These are phyloP conservation scores for Pseudogymnoascus sp. DNA, from an alignment of 2,329 filamentous ascomycete species.

Conservation along the genomic window DNA sequence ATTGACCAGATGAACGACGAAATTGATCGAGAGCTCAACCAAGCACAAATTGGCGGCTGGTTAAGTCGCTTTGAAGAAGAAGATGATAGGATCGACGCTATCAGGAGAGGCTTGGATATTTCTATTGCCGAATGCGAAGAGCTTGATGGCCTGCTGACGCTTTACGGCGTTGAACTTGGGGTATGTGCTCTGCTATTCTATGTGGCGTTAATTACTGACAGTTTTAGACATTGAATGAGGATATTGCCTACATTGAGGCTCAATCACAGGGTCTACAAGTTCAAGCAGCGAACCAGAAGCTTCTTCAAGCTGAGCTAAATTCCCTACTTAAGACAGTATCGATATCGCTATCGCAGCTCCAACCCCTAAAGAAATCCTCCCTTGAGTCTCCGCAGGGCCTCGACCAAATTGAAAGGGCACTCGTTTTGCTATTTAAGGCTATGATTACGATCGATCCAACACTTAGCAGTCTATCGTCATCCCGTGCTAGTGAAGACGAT, in stretches of 20 bases:
- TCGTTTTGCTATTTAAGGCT: conserved; percentile 80
- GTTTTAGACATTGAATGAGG: conserved; percentile 75
- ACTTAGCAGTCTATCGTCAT: conserved; percentile 40
- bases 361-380: conserved; percentile 62
- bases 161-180: conserved; percentile 90
- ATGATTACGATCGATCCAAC: conserved; percentile 89
- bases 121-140: conserved; percentile 95
- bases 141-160: conserved; percentile 82
- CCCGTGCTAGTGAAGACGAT: conserved; percentile 33
- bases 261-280: conserved; percentile 96
- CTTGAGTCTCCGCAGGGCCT: conserved; percentile 64
- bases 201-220: conserved; percentile 18
- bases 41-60: conserved; percentile 89
- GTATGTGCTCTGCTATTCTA: conserved; percentile 41
- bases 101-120: conserved; percentile 76
- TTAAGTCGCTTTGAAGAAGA: conserved; percentile 75
- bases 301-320: conserved; percentile 78
- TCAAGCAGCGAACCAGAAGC: conserved; percentile 92
- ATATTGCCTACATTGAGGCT: conserved; percentile 94
- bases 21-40: conserved; percentile 78
- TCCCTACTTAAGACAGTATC: conserved; percentile 85
- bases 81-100: conserved; percentile 79
- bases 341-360: conserved; percentile 68
- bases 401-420: conserved; percentile 65
- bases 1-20: conserved; percentile 76